Conservation (phyloP, 768 basidiomycete genomes). For the Podaxis carcinomalis region DNA sequence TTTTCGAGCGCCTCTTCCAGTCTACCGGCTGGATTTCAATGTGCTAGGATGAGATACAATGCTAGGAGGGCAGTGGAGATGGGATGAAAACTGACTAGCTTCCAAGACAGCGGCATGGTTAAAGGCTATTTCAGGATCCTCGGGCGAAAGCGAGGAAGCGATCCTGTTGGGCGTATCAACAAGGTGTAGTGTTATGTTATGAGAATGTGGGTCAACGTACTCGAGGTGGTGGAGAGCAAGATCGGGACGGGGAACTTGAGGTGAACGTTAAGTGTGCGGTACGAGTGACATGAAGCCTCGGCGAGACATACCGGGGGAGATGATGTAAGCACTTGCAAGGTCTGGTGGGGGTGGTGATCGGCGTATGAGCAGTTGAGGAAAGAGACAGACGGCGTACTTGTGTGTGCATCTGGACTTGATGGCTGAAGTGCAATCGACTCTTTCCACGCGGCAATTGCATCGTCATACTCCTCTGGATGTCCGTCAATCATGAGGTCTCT, state of each 20-base stretch:
- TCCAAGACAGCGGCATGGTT: conserved; percentile 89
- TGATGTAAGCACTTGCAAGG: conserved; percentile 86
- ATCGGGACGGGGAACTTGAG: conserved; percentile 69
- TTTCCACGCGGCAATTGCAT: conserved; percentile 83
- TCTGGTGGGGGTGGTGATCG: conserved; percentile 38
- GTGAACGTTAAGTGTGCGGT: neutral
- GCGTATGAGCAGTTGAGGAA: neutral
- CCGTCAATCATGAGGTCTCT: neutral
- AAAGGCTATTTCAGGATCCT: conserved; percentile 90
- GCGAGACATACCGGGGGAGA: conserved; percentile 45
- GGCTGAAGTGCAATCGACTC: conserved; percentile 80
- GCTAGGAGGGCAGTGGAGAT: conserved; percentile 12
- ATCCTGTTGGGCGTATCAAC: conserved; percentile 47
- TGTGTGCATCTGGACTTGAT: conserved; percentile 81
- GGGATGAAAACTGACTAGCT: conserved; percentile 55
- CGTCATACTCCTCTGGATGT: conserved; percentile 75
- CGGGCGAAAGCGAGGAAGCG: conserved; percentile 77
- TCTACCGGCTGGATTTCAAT: conserved; percentile 52
- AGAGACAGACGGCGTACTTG: conserved; percentile 49
- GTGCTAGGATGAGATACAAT: conserved; percentile 28
- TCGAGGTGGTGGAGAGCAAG: conserved; percentile 81
- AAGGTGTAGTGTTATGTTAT: conserved; percentile 15
- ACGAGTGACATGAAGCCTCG: conserved; percentile 4
- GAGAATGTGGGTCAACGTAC: conserved; percentile 37
- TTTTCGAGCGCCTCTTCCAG: conserved; percentile 78